A percentile compares a stretch with the other conserved stretches of the same genome.
Conservation (phyloP, 2,329 filamentous ascomycete species). For the Fusarium compactum region DNA sequence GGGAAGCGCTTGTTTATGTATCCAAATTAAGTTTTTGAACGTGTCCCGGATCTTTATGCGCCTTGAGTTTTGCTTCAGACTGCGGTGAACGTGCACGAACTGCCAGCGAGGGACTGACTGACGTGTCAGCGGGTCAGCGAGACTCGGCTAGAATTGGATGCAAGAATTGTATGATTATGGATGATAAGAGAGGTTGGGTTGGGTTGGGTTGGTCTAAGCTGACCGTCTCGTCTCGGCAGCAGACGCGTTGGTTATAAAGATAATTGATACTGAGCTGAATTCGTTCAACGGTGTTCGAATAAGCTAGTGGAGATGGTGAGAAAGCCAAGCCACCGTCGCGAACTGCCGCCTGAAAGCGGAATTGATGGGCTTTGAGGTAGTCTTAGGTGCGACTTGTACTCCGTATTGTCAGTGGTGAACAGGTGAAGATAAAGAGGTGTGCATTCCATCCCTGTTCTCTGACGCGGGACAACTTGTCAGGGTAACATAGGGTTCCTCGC, state of each 20-base stretch:
- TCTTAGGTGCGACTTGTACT: neutral
- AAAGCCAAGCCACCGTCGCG: neutral
- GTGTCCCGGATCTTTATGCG: neutral
- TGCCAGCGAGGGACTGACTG: neutral
- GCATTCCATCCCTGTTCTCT: neutral
- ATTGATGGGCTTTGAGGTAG: neutral
- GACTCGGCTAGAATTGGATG: neutral
- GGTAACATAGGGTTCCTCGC: neutral
- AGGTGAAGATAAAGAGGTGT: neutral
- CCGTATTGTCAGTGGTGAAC: neutral
- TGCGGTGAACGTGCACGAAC: neutral
- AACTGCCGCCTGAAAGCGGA: neutral
- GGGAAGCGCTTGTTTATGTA: neutral
- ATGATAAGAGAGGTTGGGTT: neutral
- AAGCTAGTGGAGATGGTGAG: conserved; percentile 10
- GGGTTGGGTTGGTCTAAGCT: neutral
- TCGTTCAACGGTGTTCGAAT: neutral
- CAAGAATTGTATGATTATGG: neutral
- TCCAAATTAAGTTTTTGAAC: neutral
- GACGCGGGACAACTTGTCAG: neutral
- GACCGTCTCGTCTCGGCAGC: neutral
- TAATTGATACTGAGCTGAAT: neutral
- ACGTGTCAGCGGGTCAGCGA: conserved; percentile 7
- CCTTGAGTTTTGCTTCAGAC: conserved; percentile 1
- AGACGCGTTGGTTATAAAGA: neutral